Conservation (phyloP, 495 filamentous ascomycete genomes). For the Neurospora terricola region DNA sequence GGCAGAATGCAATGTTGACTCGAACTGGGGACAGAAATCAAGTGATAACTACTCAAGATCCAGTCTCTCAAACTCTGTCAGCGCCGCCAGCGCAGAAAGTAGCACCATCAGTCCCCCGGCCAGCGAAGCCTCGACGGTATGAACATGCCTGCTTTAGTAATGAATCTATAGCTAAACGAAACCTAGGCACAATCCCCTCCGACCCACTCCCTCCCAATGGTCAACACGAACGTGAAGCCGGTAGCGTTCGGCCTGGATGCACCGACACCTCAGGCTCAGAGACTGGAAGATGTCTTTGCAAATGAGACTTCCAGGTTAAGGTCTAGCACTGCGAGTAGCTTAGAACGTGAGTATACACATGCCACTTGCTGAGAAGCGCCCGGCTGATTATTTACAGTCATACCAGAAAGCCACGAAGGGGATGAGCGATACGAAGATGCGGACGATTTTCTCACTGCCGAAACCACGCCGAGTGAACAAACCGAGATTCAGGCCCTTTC, state of each 20-base stretch:
- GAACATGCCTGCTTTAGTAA: slow-evolving; percentile 8
- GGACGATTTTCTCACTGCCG: slow-evolving; percentile 28
- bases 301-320: slow-evolving; percentile 31
- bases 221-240: slow-evolving; percentile 59
- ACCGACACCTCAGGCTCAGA: slow-evolving; percentile 75
- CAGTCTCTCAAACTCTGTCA: slow-evolving; percentile 13
- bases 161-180: slow-evolving; percentile 6
- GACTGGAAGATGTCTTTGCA: slow-evolving; percentile 51
- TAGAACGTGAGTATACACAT: slow-evolving; percentile 53
- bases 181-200: slow-evolving; percentile 17
- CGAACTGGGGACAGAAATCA: slow-evolving; percentile 23
- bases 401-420: slow-evolving; percentile 36
- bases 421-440: slow-evolving; percentile 33
- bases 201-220: slow-evolving; percentile 46
- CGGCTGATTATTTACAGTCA: slow-evolving; percentile 25
- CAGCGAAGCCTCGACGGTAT: slow-evolving; percentile 23
- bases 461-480: slow-evolving; percentile 38
- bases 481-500: slow-evolving; percentile 61
- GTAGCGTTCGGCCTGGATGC: slow-evolving; percentile 54
- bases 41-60: slow-evolving; percentile 18
- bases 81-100: slow-evolving; percentile 14
- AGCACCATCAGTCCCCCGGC: slow-evolving; percentile 20
- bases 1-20: slow-evolving; percentile 1
- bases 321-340: slow-evolving; percentile 48
- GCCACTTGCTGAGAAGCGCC: not conserved